Percentiles rank a stretch among this genome's conserved stretches.
These are phyloP conservation scores for Byssothecium circinans DNA, from an alignment of 2,329 filamentous ascomycete genomes.

Conservation along the genomic window DNA sequence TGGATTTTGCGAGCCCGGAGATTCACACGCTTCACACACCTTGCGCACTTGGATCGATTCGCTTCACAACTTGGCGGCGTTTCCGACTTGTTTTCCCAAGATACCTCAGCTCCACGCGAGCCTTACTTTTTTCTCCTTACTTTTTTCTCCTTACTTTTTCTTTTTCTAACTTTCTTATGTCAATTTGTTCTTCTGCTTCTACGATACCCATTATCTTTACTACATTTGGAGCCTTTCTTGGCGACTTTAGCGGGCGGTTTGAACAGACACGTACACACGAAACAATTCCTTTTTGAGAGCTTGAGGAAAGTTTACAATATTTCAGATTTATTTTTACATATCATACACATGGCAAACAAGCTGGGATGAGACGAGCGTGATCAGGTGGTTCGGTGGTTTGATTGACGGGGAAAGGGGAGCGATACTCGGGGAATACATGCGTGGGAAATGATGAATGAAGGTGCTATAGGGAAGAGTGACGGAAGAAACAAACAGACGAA, in stretches of 20 bases:
- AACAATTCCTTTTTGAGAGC: neutral
- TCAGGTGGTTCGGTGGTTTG: too few species aligned
- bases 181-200: conserved; percentile 21
- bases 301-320: too few species aligned
- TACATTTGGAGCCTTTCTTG: conserved; percentile 18
- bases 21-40: neutral
- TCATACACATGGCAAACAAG: too few species aligned
- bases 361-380: too few species aligned
- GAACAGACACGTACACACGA: conserved; percentile 24
- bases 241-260: conserved; percentile 23
- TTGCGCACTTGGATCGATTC: neutral
- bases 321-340: too few species aligned
- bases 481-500: too few species aligned
- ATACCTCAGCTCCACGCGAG: conserved; percentile 32
- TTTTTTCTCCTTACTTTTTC: conserved; percentile 4
- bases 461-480: too few species aligned
- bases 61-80: conserved; percentile 22
- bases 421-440: too few species aligned
- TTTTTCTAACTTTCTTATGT: conserved; percentile 23
- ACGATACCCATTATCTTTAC: conserved; percentile 43
- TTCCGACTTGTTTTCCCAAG: conserved; percentile 20
- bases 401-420: too few species aligned
- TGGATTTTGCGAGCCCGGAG: conserved; percentile 1
- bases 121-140: conserved; percentile 8
- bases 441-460: too few species aligned